Base-by-base conservation (phyloP, 139 green algal species). In the Tetraselmis chui region DNA sequence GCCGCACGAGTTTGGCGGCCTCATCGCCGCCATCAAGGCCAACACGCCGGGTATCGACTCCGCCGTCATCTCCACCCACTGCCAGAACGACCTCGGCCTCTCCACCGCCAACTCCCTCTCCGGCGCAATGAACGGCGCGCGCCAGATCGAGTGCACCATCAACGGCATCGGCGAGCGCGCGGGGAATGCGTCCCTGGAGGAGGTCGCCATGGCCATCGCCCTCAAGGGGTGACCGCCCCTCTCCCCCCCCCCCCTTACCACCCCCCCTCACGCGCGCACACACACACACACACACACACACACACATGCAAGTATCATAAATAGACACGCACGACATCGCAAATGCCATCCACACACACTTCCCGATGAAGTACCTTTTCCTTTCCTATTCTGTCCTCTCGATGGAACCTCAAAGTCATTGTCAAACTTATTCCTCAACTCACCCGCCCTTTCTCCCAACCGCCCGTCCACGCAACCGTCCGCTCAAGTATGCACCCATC, bases 161-260 rank as follows among this genome's bases (percentile, higher is more conserved):
- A 99, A 99, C 86, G 97, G 97, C 87, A 99, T 99, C 78, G 97
- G 97, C 2, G 97, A 99, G 91, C 89, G 97, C 0, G 97, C 97
- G 28, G 97, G 97, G 31, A 99, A 99, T 85, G 95, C 96, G 0
- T 97, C 91, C 0, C 83, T 99, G 84, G 97, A 99, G 86, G 97
- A 99, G 90, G 87, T 99, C 0, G 93, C 95, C 2, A 97, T 98
- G 93, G 93, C 95, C 31, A 94, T 98, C 45, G 89, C 88, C 2
- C 88, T 97, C 80, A 84, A 91, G 31, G 94, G 94, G 90, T 94
- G 83, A 76, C n/a, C n/a, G n/a, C n/a, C n/a, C n/a, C n/a, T n/a
- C n/a, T n/a, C n/a, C n/a, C n/a, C n/a, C n/a, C n/a, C n/a, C n/a
- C n/a, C n/a, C n/a, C n/a, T n/a, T n/a, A n/a, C n/a, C n/a, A n/a